These are phyloP conservation scores for Aspergillus panamensis DNA, from an alignment of 495 filamentous ascomycete species.

Conservation along the genomic window DNA sequence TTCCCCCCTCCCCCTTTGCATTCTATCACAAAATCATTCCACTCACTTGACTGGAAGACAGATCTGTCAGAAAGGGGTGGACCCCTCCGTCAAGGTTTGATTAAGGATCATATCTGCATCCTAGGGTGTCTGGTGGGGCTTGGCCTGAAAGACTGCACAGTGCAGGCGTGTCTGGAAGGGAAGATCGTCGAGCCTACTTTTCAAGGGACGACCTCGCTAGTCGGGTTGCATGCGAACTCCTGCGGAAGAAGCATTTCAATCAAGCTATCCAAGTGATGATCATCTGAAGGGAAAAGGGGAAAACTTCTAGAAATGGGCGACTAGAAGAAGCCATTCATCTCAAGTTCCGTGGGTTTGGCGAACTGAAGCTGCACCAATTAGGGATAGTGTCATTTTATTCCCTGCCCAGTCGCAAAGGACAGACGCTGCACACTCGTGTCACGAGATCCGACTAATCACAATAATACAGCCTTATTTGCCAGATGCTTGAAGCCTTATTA, in stretches of 20 bases:
- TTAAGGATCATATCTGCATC: slow-evolving; percentile 42
- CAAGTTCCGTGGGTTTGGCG: not conserved
- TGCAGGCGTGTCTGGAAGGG: slow-evolving; percentile 20
- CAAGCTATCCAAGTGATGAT: not conserved
- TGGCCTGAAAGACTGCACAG: slow-evolving; percentile 27
- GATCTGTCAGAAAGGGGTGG: slow-evolving; percentile 29
- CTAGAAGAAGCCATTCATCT: not conserved
- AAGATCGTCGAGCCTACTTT: not conserved
- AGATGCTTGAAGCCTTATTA: not conserved
- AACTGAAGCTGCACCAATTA: not conserved
- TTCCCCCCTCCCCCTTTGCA: not conserved
- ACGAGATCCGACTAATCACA: too few relatives aligned
- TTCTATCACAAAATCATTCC: slow-evolving; percentile 4
- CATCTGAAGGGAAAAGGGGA: not conserved
- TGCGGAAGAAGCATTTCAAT: not conserved
- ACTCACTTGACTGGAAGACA: slow-evolving; percentile 1
- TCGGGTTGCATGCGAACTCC: not conserved
- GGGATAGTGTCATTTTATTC: not conserved
- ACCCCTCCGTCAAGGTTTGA: slow-evolving; percentile 39
- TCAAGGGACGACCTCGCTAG: not conserved
- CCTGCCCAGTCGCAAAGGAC: too few relatives aligned
- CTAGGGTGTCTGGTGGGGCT: slow-evolving; percentile 35
- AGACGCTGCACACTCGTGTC: not conserved
- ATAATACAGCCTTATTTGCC: not conserved
- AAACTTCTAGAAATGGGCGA: not conserved